Evolutionary conservation across 495 filamentous ascomycete species (phyloP), one percentile per base, ranked within the genome.

Genomic region (Aspergillus olivimuriae): DNA sequence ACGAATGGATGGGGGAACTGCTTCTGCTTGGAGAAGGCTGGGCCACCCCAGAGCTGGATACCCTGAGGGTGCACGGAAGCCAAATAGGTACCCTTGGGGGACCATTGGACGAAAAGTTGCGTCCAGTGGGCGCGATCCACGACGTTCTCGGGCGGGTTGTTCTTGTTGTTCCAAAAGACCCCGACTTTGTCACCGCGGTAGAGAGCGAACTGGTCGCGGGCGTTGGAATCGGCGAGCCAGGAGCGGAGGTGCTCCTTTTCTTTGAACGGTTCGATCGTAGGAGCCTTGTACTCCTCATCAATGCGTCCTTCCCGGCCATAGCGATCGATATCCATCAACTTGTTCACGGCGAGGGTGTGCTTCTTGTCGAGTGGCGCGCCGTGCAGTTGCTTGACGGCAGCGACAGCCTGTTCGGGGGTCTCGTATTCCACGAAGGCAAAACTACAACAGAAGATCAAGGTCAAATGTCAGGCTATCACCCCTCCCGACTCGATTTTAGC

Each of bases 91-190:
- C 92, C 92, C 57, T 86, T 80, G 16, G 92, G 92, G 34, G 92
- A 95, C 92, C 92, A 98, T 70, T 94, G 88, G 24, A 97, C 83
- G 58, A 97, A 97, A 28, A 84, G 81, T 64, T 98, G 94, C 46
- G 92, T 98, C 92, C 92, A 98, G 70, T 91, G 83, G 57, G 78
- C 77, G 45, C 92, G 83, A 55, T 97, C 89, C 41, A 98, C 83
- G 20, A 94, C 78, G 32, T 80, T 78, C 69, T 97, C 92, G 11
- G 92, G 89, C 1, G 73, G 57, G 45, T 96, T 92, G 65, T 81
- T 87, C 70, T 94, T 91, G 77, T 88, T 92, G 70, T 96, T 96
- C 91, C 89, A 96, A 74, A 87, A 95, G 0, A 98, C 86, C 34
- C 88, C 89, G 14, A 98, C 92, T 44, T 82, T 81, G 33, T 97